A percentile compares a stretch with the other conserved stretches of the same genome.
Conservation (phyloP, 495 filamentous ascomycete genomes). For the Rhizodiscina lignyota region DNA sequence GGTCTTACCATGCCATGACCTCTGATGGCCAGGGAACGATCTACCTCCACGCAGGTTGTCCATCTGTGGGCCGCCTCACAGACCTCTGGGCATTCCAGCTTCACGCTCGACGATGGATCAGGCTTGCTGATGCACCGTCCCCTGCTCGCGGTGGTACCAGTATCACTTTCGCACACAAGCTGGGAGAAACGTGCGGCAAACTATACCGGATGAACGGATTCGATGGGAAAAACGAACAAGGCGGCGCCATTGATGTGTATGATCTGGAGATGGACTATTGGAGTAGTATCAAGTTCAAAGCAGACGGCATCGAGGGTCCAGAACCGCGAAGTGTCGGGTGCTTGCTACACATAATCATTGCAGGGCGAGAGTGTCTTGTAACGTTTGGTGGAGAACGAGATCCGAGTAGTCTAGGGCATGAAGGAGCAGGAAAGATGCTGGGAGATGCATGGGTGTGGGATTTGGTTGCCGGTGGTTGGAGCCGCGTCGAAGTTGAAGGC, state of each 20-base stretch:
- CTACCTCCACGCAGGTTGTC: slow-evolving; percentile 58
- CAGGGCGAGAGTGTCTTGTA: slow-evolving; percentile 41
- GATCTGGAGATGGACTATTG: slow-evolving; percentile 21
- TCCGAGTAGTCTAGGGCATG: slow-evolving; percentile 42
- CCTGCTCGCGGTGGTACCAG: slow-evolving; percentile 44
- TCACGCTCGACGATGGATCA: slow-evolving; percentile 37
- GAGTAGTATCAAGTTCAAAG: slow-evolving; percentile 27
- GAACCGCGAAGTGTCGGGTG: slow-evolving; percentile 29
- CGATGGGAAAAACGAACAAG: slow-evolving; percentile 45
- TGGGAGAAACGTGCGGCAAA: slow-evolving; percentile 39
- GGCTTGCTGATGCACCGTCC: slow-evolving; percentile 42
- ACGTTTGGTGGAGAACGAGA: slow-evolving; percentile 53
- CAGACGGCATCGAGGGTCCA: slow-evolving; percentile 25
- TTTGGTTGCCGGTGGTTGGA: slow-evolving; percentile 34
- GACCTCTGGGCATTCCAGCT: slow-evolving; percentile 65
- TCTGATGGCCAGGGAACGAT: slow-evolving; percentile 37
- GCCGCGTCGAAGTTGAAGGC: slow-evolving; percentile 30
- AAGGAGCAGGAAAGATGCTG: slow-evolving; percentile 51
- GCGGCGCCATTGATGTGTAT: slow-evolving; percentile 46
- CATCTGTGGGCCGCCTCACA: slow-evolving; percentile 33
- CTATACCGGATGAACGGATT: slow-evolving; percentile 63
- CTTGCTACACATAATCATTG: slow-evolving; percentile 29
- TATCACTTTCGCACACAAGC: slow-evolving; percentile 37
- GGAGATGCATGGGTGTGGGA: slow-evolving; percentile 63
- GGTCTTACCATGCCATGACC: slow-evolving; percentile 32